Percentiles rank a stretch among this genome's conserved stretches.
Conservation (phyloP, 2,329 filamentous ascomycete species). For the Colletotrichum siamense region DNA sequence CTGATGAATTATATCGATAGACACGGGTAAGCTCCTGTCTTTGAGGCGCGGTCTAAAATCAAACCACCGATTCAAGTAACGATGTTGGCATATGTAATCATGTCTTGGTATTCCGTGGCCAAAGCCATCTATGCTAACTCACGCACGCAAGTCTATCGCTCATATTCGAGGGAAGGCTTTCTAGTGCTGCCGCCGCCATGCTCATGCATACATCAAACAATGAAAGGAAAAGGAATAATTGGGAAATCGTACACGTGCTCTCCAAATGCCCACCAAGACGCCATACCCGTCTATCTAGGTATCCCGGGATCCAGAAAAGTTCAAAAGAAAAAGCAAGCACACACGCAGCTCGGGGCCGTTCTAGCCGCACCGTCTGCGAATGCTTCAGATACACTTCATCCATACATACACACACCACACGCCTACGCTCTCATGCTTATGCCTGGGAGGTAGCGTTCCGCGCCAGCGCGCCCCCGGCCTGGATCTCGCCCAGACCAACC, state of each 20-base stretch:
- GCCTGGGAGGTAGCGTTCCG: constrained; percentile 9
- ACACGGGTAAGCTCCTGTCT: too few species aligned
- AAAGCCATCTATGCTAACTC: constrained; percentile 1
- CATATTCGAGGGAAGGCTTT: not conserved
- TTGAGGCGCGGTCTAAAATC: too few species aligned
- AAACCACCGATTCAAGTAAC: too few species aligned
- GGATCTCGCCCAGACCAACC: constrained; percentile 6
- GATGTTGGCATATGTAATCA: not conserved
- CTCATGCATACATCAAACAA: not conserved
- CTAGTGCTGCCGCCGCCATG: not conserved
- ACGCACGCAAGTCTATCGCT: not conserved
- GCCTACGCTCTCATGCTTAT: not conserved
- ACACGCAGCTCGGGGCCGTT: not conserved
- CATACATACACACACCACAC: not conserved
- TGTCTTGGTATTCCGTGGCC: constrained; percentile 8
- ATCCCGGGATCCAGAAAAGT: not conserved
- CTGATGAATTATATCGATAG: not conserved
- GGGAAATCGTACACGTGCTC: constrained; percentile 16
- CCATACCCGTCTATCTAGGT: constrained; percentile 20
- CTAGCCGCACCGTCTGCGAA: not conserved
- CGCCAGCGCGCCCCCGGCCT: constrained; percentile 9
- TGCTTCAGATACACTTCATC: not conserved
- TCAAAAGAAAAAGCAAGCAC: not conserved
- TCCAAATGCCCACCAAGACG: constrained; percentile 7
- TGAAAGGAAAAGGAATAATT: not conserved